Evolutionary conservation across 768 basidiomycete species (phyloP), one percentile per base, ranked within the genome.

Genomic region (Chalciporus chontae): DNA sequence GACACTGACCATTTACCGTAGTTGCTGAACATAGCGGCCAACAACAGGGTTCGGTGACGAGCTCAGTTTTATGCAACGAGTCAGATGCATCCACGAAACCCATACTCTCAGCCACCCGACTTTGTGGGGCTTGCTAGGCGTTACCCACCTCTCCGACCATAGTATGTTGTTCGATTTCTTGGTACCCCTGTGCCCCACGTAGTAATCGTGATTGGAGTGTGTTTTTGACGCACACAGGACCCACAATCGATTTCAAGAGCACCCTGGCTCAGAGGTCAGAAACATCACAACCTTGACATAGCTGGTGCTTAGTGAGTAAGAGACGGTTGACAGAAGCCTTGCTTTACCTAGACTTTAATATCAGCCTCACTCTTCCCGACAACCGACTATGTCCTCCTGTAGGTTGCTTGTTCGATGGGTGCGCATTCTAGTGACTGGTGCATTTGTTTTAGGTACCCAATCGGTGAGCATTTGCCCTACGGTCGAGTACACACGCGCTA

Each of bases 341-440:
- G 19, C 74, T 95, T 26, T 70, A 75, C 53, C 75, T 83, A 24
- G 90, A 94, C 68, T 95, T 93, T 61, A 67, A 73, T 1, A 60
- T 95, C 29, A 69, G 70, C 27, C 58, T 94, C 0, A 57, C 70
- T 3, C 67, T 96, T 11, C 87, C 88, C 2, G 63, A 73, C 3
- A 78, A 91, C 67, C 73, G 94, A 47, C 70, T 96, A 6, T 95
- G 94, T 67, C 94, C 94, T 27, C 88, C 94, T 0, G 93, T 95
- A 61, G 50, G 82, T 65, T 11, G 23, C 21, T 8, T 55, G 40
- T n/a, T 44, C 27, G 8, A 40, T 9, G 4, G 37, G n/a, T 11
- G 18, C 3, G 7, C 15, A 29, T 3, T 36, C 5, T 11, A 11
- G 31, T 34, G 47, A 50, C 17, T 29, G 13, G 3, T 27, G 31